These are phyloP conservation scores for Aurifilum marmelostoma DNA, from an alignment of 2,329 filamentous ascomycete genomes.

Conservation along the genomic window DNA sequence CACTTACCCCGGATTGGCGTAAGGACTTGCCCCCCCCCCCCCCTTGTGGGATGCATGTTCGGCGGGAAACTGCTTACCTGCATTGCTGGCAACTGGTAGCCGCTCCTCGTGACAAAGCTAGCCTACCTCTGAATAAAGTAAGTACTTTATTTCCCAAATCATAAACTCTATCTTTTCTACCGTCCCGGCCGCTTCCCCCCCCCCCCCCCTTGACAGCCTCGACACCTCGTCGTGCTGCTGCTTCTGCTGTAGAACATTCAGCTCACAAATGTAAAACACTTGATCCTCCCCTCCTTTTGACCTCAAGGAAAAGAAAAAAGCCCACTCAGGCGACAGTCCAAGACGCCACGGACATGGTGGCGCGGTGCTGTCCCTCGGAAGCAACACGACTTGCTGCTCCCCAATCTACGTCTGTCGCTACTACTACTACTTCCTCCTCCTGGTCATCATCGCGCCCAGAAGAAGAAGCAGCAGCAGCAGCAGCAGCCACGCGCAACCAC, in stretches of 20 bases:
- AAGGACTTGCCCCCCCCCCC: constrained; percentile 8
- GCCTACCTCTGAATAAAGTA: background rate
- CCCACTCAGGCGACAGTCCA: too few species aligned
- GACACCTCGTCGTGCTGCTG: background rate
- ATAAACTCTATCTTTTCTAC: background rate
- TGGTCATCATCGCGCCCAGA: background rate
- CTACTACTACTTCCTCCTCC: background rate
- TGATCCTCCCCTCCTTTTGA: too few species aligned
- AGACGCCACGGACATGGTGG: constrained; percentile 28
- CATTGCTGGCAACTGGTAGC: constrained; percentile 16
- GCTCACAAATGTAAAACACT: background rate
- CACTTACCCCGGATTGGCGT: constrained; percentile 23
- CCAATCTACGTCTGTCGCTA: background rate
- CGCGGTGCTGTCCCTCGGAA: constrained; percentile 25
- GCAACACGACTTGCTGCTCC: constrained; percentile 30
- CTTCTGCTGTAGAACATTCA: background rate
- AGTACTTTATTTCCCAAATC: background rate
- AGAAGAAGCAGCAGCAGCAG: too few species aligned
- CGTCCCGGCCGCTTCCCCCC: too few species aligned
- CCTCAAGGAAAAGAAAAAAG: too few species aligned
- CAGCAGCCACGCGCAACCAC: background rate
- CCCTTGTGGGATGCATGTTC: constrained; percentile 2
- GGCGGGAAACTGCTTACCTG: constrained; percentile 3
- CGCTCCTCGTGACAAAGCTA: constrained; percentile 5
- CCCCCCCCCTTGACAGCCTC: constrained; percentile 6